Evolutionary conservation across 2,329 filamentous ascomycete species (phyloP).

Genomic region (Nigrospora sphaerica): DNA sequence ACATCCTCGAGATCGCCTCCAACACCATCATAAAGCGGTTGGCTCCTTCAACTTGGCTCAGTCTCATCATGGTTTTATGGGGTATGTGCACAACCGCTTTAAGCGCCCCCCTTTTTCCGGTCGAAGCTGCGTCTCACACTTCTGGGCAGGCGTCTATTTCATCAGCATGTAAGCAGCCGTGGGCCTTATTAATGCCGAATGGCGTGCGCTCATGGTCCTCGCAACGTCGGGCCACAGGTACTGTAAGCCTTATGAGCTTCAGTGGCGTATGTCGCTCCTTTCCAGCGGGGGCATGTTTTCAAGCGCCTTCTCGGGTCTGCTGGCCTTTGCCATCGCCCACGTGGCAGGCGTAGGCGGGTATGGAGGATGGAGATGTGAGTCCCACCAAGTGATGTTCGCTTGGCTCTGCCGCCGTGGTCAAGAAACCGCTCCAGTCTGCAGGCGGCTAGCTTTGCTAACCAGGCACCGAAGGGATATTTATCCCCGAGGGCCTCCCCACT

Average conservation of each 20-base stretch:
- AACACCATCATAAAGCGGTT: constrained; percentile 36
- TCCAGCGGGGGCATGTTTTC: constrained; percentile 32
- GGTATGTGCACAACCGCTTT: constrained; percentile 12
- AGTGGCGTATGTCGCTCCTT: constrained; percentile 35
- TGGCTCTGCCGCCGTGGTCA: constrained; percentile 36
- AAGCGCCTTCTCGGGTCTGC: constrained; percentile 37
- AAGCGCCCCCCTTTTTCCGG: too few relatives aligned
- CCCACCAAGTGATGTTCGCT: too few relatives aligned
- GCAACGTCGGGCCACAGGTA: constrained; percentile 41
- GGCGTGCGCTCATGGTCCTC: constrained; percentile 5
- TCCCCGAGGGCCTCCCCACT: constrained; percentile 32
- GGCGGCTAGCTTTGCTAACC: constrained; percentile 32
- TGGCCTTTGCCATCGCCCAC: constrained; percentile 39
- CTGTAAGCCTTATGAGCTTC: constrained; percentile 41
- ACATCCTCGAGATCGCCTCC: constrained; percentile 37
- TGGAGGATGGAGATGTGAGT: constrained; percentile 28
- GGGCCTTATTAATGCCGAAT: too few relatives aligned
- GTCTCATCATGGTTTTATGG: constrained; percentile 34
- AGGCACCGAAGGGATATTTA: constrained; percentile 32
- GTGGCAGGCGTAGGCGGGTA: constrained; percentile 35
- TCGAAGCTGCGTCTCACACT: too few relatives aligned
- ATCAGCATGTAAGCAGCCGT: constrained; percentile 11
- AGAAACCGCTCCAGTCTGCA: constrained; percentile 41
- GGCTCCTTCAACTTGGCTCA: constrained; percentile 30
- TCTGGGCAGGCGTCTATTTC: constrained; percentile 6